These are phyloP conservation scores for Hortaea werneckii DNA, from an alignment of 2,329 filamentous ascomycete species.

Conservation along the genomic window DNA sequence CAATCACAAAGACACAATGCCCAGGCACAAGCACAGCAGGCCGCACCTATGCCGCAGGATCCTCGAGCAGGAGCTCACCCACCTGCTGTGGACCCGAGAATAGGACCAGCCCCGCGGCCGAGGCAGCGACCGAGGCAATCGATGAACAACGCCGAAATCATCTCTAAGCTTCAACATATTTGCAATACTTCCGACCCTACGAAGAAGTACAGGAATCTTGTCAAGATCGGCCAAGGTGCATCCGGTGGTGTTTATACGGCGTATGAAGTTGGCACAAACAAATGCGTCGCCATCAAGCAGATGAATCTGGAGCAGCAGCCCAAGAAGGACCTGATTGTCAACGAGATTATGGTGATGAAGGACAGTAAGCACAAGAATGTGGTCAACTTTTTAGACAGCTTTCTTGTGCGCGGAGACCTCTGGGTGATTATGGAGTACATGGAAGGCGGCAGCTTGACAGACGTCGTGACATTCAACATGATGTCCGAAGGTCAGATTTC, in stretches of 20 bases:
- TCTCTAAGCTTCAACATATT: conserved; percentile 74
- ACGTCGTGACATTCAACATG: conserved; percentile 98
- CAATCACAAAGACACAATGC: conserved; percentile 55
- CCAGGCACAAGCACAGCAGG: conserved; percentile 36
- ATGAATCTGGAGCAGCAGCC: conserved; percentile 99
- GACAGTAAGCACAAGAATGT: conserved; percentile 97
- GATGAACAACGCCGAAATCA: conserved; percentile 59
- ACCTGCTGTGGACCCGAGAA: conserved; percentile 34
- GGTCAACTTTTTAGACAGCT: conserved; percentile 98
- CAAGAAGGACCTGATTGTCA: conserved; percentile 98
- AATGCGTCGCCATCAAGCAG: conserved; percentile 95
- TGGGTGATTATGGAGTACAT: conserved; percentile 99
- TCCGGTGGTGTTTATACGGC: conserved; percentile 93
- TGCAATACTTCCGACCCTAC: conserved; percentile 85
- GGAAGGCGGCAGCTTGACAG: conserved; percentile 94
- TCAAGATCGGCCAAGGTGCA: conserved; percentile 94
- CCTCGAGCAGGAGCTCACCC: conserved; percentile 35
- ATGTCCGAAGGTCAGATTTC: conserved; percentile 98
- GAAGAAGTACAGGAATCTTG: conserved; percentile 74
- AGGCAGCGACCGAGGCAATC: conserved; percentile 72
- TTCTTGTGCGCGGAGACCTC: conserved; percentile 75
- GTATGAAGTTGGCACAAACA: conserved; percentile 72
- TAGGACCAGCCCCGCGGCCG: conserved; percentile 54
- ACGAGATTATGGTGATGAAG: conserved; percentile 98
- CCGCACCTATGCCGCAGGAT: conserved; percentile 24